phyloP scores from a whole-genome alignment of 257 asterid species.

The Solanum pimpinellifolium region DNA sequence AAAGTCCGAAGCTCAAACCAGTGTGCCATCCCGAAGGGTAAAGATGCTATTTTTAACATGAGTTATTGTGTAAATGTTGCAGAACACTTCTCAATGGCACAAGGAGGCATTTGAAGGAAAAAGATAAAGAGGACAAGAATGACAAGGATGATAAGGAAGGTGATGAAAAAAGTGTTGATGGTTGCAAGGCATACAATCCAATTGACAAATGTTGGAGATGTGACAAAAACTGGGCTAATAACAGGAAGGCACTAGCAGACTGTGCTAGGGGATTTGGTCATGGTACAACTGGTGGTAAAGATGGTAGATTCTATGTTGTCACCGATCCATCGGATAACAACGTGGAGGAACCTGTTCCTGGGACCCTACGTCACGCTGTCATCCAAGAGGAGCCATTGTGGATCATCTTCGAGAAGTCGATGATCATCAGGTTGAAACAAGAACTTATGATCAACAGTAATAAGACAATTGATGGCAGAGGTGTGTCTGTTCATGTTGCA shows the following conservation, averaged over 20 bases:
- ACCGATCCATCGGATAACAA: constrained; percentile 30
- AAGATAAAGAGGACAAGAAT: not conserved
- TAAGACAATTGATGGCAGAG: constrained; percentile 79
- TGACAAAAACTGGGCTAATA: constrained; percentile 36
- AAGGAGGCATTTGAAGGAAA: constrained; percentile 20
- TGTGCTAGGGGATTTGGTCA: constrained; percentile 53
- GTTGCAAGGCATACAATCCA: constrained; percentile 52
- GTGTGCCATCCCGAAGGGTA: too few relatives aligned
- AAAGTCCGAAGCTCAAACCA: too few relatives aligned
- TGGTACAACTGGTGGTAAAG: constrained; percentile 41
- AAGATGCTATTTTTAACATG: not conserved
- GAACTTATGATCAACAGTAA: constrained; percentile 37
- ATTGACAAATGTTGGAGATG: constrained; percentile 74
- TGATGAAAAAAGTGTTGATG: not conserved
- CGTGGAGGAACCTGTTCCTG: constrained; percentile 23
- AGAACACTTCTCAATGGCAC: constrained; percentile 1
- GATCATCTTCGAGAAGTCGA: constrained; percentile 29
- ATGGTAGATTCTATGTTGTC: constrained; percentile 32
- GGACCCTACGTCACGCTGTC: constrained; percentile 49
- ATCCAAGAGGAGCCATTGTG: constrained; percentile 46
- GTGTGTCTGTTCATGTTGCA: constrained; percentile 51
- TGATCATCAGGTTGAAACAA: constrained; percentile 26
- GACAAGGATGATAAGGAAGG: not conserved
- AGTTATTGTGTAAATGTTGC: not conserved
- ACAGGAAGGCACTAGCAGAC: constrained; percentile 43